These are phyloP conservation scores for Saccharomycopsis babjevae DNA, from an alignment of 805 yeast species.

Conservation along the genomic window DNA sequence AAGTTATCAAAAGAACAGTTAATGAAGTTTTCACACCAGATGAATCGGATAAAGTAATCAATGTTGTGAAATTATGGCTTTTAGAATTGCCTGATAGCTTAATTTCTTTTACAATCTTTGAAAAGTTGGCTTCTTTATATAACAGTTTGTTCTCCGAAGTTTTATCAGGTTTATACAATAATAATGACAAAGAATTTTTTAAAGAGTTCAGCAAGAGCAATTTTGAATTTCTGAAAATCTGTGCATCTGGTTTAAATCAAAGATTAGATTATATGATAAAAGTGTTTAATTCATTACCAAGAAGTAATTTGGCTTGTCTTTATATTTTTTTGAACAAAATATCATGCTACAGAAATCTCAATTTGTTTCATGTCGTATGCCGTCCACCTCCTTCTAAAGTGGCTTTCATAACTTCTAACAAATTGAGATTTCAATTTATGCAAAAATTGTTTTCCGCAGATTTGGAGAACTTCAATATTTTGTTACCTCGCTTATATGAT, in stretches of 20 bases:
- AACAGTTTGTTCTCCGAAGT: constrained; percentile 1
- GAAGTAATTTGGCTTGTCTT: constrained; percentile 24
- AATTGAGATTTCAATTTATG: not conserved
- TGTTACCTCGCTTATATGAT: not conserved
- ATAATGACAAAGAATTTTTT: not conserved
- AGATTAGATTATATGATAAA: constrained; percentile 12
- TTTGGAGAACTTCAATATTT: not conserved
- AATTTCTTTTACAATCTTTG: constrained; percentile 30
- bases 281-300: constrained; percentile 22
- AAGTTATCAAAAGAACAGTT: constrained; percentile 1
- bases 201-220: not conserved
- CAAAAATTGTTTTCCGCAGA: not conserved
- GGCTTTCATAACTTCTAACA: not conserved
- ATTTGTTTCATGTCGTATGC: not conserved
- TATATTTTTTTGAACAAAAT: constrained; percentile 19
- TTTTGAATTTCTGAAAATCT: not conserved
- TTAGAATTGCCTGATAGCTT: constrained; percentile 53
- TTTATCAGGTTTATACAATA: not conserved
- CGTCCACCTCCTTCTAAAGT: not conserved
- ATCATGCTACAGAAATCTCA: not conserved
- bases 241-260: not conserved
- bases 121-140: constrained; percentile 18
- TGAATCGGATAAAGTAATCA: constrained; percentile 22
- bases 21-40: not conserved
- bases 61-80: constrained; percentile 43